phyloP scores from a whole-genome alignment of 345 rosid genomes.

The Ceriops zippeliana region DNA sequence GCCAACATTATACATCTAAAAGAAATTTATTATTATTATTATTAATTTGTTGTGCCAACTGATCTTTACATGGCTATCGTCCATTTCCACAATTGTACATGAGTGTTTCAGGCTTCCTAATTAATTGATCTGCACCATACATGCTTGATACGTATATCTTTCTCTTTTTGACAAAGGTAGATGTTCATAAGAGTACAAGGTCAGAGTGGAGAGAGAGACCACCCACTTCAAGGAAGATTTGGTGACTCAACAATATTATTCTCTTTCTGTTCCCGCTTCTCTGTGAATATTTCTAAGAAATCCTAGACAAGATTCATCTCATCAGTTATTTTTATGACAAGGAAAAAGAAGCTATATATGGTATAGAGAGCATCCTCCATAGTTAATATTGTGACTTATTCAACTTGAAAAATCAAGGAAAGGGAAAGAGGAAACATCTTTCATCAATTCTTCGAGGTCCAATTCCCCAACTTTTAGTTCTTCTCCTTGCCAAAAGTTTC shows the following conservation, averaged over 20 bases:
- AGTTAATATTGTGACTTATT: not conserved
- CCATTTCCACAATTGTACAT: too few relatives aligned
- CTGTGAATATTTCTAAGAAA: not conserved
- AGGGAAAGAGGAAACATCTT: constrained; percentile 59
- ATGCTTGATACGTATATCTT: too few relatives aligned
- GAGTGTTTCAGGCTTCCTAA: too few relatives aligned
- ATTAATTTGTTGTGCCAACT: not conserved
- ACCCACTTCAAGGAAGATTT: too few relatives aligned
- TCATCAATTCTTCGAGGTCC: constrained; percentile 82
- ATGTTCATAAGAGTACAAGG: too few relatives aligned
- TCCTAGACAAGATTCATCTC: not conserved
- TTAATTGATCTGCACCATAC: too few relatives aligned
- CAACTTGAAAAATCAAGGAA: constrained; percentile 51
- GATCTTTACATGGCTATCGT: too few relatives aligned
- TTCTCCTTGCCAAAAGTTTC: constrained; percentile 49
- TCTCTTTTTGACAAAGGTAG: too few relatives aligned
- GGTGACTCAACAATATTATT: too few relatives aligned
- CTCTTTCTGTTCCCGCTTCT: too few relatives aligned
- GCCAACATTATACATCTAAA: not conserved
- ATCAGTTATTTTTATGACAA: not conserved
- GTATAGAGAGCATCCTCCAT: too few relatives aligned
- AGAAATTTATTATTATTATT: not conserved
- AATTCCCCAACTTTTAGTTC: constrained; percentile 57
- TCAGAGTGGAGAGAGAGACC: too few relatives aligned
- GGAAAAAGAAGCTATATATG: not conserved